phyloP scores from a whole-genome alignment of 2,329 filamentous ascomycete species.

The Metarhizium guizhouense region DNA sequence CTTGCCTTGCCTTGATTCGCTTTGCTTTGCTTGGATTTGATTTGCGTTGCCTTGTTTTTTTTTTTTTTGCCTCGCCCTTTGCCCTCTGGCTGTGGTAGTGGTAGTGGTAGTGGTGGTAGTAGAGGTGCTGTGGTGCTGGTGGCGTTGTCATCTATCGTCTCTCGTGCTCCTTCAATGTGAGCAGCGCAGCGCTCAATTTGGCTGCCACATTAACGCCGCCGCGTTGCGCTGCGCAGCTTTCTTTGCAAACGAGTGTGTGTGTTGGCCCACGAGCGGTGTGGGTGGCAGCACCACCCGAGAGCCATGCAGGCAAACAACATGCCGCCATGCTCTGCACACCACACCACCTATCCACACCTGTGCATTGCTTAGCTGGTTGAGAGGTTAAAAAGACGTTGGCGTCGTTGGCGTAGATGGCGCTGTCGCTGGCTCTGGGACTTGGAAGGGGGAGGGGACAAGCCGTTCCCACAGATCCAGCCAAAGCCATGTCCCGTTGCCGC shows the following conservation, averaged over 20 bases:
- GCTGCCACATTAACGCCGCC: conserved; percentile 2
- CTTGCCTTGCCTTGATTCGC: background rate
- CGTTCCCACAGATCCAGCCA: conserved; percentile 5
- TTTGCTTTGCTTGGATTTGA: background rate
- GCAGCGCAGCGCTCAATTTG: background rate
- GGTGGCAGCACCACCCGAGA: conserved; percentile 7
- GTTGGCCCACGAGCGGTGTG: conserved; percentile 22
- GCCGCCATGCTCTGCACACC: background rate
- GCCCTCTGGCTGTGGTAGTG: too few relatives aligned
- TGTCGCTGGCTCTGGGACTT: background rate
- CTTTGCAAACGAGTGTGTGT: background rate
- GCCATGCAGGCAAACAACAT: background rate
- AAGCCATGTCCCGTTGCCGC: conserved; percentile 8
- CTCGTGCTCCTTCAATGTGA: background rate
- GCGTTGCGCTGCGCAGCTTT: background rate
- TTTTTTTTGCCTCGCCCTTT: background rate
- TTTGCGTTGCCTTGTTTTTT: background rate
- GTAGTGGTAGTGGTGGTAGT: too few relatives aligned
- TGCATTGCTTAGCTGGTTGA: background rate
- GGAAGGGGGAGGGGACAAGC: background rate
- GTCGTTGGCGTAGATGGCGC: background rate
- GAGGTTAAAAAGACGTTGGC: background rate
- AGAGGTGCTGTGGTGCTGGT: background rate
- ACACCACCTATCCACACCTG: background rate
- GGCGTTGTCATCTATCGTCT: background rate